Conservation (phyloP, 352 stramenopile species). For the Pythium pyrilobum region DNA sequence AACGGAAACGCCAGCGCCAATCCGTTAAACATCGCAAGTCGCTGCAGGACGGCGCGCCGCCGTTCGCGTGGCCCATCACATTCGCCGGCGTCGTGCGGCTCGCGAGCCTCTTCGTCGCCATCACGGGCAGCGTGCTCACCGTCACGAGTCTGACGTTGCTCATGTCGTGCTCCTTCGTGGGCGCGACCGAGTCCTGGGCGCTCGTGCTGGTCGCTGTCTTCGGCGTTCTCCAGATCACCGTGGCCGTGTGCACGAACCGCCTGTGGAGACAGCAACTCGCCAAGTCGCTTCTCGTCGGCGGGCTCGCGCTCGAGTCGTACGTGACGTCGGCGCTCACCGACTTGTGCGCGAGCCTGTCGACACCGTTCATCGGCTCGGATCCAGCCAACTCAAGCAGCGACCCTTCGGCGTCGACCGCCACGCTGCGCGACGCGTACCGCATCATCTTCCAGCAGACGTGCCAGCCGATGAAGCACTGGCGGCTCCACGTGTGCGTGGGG, state of each 20-base stretch:
- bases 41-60: neutral
- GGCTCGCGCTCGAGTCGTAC: conserved; percentile 15
- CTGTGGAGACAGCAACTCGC: conserved; percentile 1
- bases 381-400: neutral
- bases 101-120: conserved; percentile 19
- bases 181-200: conserved; percentile 21
- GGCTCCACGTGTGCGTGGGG: conserved; percentile 13
- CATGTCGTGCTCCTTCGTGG: conserved; percentile 18
- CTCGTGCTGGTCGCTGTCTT: conserved; percentile 23
- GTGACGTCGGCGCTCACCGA: conserved; percentile 7
- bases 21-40: neutral
- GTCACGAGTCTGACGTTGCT: conserved; percentile 6
- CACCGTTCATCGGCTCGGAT: neutral
- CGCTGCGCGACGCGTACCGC: conserved; percentile 16
- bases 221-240: conserved; percentile 5
- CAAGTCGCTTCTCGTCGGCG: conserved; percentile 5
- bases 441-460: conserved; percentile 21
- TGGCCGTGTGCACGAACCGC: neutral
- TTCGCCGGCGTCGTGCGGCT: conserved; percentile 10
- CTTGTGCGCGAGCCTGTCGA: conserved; percentile 15
- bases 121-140: neutral
- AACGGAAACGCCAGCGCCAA: conserved; percentile 1
- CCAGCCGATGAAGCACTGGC: conserved; percentile 15
- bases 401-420: neutral
- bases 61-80: neutral